Conservation (phyloP, 2,329 filamentous ascomycete species). For the Plenodomus tracheiphilus region DNA sequence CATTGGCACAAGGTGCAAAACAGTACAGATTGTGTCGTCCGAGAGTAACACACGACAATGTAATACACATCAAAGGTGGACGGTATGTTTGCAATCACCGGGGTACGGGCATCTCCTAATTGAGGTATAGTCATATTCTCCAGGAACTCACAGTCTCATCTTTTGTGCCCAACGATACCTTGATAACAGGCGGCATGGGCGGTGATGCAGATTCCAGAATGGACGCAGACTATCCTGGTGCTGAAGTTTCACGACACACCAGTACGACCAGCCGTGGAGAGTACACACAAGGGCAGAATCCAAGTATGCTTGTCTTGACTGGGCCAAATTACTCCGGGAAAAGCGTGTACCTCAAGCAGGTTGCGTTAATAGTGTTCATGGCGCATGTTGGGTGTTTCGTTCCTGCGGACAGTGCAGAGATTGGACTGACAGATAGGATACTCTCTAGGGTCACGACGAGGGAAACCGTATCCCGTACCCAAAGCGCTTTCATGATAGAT, state of each 20-base stretch:
- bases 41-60: conserved; percentile 68
- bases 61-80: conserved; percentile 75
- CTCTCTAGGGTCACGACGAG: conserved; percentile 81
- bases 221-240: too few relatives aligned
- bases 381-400: conserved; percentile 91
- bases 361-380: conserved; percentile 87
- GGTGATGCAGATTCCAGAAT: conserved; percentile 2
- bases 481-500: conserved; percentile 78
- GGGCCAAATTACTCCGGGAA: conserved; percentile 97
- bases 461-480: conserved; percentile 65
- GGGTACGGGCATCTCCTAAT: background rate
- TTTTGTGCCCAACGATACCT: conserved; percentile 82
- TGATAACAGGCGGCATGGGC: conserved; percentile 62
- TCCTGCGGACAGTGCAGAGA: conserved; percentile 72
- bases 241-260: background rate
- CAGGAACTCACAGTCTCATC: conserved; percentile 81
- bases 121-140: conserved; percentile 66
- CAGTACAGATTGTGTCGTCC: conserved; percentile 74
- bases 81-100: conserved; percentile 51
- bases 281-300: conserved; percentile 23
- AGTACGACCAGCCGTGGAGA: background rate
- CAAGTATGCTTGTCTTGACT: conserved; percentile 79
- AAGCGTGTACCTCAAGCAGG: conserved; percentile 92
- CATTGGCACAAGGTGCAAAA: conserved; percentile 75
- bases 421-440: conserved; percentile 92